phyloP scores from a whole-genome alignment of 108 stramenopile species.

The Nannochloropsis gaditana region DNA sequence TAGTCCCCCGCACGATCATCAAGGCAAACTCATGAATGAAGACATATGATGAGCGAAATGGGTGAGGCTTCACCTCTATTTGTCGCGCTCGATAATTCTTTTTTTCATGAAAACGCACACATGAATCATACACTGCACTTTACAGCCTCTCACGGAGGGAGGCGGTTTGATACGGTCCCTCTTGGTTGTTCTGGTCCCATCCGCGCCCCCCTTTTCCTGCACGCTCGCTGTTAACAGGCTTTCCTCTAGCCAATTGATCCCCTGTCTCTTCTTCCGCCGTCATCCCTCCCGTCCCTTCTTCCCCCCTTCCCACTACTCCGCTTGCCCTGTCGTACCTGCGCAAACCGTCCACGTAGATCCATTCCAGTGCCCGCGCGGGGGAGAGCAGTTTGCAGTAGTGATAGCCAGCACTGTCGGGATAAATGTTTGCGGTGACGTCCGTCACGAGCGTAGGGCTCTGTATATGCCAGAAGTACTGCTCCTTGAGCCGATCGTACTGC shows the following conservation, averaged over 20 bases:
- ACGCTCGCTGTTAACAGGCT: neutral
- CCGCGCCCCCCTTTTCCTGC: too few species aligned
- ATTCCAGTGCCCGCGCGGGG: conserved; percentile 17
- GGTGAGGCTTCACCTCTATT: too few species aligned
- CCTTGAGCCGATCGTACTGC: neutral
- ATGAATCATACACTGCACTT: too few species aligned
- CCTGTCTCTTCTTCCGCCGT: neutral
- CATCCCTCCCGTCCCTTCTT: neutral
- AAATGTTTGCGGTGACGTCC: neutral
- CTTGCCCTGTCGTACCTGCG: neutral
- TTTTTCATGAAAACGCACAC: too few species aligned
- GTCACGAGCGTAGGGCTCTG: neutral
- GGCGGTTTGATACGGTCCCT: too few species aligned
- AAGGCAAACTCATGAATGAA: too few species aligned
- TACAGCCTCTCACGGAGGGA: too few species aligned
- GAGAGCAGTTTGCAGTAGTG: conserved; percentile 20
- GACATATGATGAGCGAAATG: too few species aligned
- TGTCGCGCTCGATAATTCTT: too few species aligned
- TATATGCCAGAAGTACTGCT: neutral
- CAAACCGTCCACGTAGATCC: conserved; percentile 22
- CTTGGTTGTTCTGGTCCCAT: too few species aligned
- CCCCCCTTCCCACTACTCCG: neutral
- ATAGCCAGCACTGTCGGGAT: conserved; percentile 4
- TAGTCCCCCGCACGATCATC: too few species aligned
- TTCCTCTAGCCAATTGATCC: neutral